phyloP scores from a whole-genome alignment of 2,329 filamentous ascomycete species.

The Tolypocladium sp. region DNA sequence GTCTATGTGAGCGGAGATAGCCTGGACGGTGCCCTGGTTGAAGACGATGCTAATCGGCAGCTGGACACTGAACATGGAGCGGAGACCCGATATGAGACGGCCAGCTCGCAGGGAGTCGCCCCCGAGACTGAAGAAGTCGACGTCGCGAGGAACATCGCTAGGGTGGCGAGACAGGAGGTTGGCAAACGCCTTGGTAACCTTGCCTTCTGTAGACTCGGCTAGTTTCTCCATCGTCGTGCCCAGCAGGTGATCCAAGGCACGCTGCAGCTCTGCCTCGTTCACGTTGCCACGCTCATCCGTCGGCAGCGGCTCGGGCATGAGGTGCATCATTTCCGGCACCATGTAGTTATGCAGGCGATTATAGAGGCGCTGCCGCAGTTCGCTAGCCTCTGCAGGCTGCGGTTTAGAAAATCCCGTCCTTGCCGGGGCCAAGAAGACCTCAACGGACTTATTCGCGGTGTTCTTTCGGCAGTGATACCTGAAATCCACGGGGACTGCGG shows the following conservation, averaged over 20 bases:
- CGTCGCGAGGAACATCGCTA: constrained; percentile 26
- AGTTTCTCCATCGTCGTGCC: constrained; percentile 13
- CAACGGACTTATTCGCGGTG: constrained; percentile 2
- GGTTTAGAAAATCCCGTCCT: not conserved
- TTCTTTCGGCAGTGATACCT: constrained; percentile 8
- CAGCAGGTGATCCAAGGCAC: constrained; percentile 15
- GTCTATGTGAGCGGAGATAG: constrained; percentile 29
- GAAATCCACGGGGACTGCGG: constrained; percentile 7
- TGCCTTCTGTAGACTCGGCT: constrained; percentile 20
- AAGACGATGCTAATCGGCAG: constrained; percentile 44
- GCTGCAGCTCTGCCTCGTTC: constrained; percentile 25
- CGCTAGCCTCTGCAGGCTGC: constrained; percentile 1
- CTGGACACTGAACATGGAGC: constrained; percentile 37
- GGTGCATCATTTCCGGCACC: constrained; percentile 26
- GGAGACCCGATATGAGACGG: constrained; percentile 38
- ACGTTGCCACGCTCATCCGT: constrained; percentile 18
- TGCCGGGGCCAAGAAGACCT: constrained; percentile 14
- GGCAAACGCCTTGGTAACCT: constrained; percentile 34
- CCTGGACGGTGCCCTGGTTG: constrained; percentile 33
- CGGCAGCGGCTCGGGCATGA: constrained; percentile 24
- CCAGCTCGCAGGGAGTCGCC: constrained; percentile 47
- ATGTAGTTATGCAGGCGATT: constrained; percentile 21
- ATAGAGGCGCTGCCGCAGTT: constrained; percentile 9
- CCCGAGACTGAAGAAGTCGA: constrained; percentile 43
- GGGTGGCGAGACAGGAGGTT: constrained; percentile 30